These are phyloP conservation scores for Neltuma alba DNA, from an alignment of 306 rosid genomes.

Conservation along the genomic window DNA sequence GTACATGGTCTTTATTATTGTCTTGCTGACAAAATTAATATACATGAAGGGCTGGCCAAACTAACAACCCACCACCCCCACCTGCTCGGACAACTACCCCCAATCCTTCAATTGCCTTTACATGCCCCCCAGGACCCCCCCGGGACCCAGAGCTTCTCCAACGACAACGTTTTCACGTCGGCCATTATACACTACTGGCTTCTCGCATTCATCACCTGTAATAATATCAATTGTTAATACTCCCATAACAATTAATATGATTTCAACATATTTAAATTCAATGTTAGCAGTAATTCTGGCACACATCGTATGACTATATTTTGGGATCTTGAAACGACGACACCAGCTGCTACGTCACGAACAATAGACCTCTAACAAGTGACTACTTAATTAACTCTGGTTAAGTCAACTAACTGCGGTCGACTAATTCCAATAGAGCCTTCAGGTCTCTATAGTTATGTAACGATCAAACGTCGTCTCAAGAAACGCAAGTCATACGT, in stretches of 20 bases:
- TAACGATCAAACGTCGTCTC: conserved; percentile 19
- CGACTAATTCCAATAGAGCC: conserved; percentile 13
- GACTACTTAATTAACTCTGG: conserved; percentile 14
- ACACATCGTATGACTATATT: not conserved
- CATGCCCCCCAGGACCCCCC: no score
- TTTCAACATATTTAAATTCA: no score
- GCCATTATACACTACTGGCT: not conserved
- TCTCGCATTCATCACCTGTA: no score
- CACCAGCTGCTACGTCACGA: not conserved
- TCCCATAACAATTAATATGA: not conserved
- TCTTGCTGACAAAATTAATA: not conserved
- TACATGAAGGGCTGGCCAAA: not conserved
- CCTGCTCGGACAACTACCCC: not conserved
- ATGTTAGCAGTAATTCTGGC: not conserved
- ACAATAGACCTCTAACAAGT: not conserved
- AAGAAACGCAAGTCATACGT: conserved; percentile 29
- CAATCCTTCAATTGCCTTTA: not conserved
- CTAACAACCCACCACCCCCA: not conserved
- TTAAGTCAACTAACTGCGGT: conserved; percentile 36
- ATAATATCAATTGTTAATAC: not conserved
- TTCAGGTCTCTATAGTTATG: conserved; percentile 29
- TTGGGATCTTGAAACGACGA: not conserved
- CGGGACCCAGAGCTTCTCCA: not conserved
- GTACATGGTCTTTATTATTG: not conserved
- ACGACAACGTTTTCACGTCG: not conserved